phyloP scores from a whole-genome alignment of 371 early-diverging fungal genomes.

The Mortierella sp. region DNA sequence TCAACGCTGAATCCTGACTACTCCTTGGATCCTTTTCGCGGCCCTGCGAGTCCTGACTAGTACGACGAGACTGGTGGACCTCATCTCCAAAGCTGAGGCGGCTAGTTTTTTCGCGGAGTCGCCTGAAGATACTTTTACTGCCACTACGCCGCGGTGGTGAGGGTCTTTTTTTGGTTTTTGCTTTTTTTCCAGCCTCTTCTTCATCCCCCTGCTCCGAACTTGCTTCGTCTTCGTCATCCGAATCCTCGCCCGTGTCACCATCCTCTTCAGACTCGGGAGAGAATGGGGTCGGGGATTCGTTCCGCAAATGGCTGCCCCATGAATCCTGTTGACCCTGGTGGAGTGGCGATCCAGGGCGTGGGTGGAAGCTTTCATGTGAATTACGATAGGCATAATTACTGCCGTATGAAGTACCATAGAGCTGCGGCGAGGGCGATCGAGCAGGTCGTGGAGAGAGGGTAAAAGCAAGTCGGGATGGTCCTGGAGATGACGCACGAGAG shows the following conservation, averaged over 20 bases:
- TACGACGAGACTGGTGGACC: background rate
- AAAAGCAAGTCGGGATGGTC: conserved; percentile 40
- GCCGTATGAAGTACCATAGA: conserved; percentile 28
- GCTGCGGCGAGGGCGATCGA: conserved; percentile 46
- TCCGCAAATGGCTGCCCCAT: conserved; percentile 24
- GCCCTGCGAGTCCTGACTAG: conserved; percentile 13
- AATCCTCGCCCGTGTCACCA: background rate
- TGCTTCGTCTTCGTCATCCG: background rate
- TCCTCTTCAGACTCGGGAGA: conserved; percentile 21
- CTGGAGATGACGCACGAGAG: conserved; percentile 30
- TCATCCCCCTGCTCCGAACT: background rate
- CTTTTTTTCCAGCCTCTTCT: background rate
- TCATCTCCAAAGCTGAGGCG: background rate
- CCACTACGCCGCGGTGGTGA: conserved; percentile 1
- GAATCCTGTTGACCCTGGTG: conserved; percentile 46
- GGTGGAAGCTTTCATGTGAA: conserved; percentile 21
- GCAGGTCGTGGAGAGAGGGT: conserved; percentile 28
- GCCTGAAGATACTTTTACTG: background rate
- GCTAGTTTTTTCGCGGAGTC: conserved; percentile 1
- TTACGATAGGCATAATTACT: conserved; percentile 8
- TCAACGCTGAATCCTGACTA: too few species aligned
- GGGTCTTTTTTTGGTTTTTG: conserved; percentile 2
- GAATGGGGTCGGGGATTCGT: conserved; percentile 20
- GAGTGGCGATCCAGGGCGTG: conserved; percentile 43
- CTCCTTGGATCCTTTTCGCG: too few species aligned